Percentiles rank a stretch among this genome's conserved stretches.
Evolutionary conservation across 1,139 yeast genomes (phyloP).

Genomic region (Hyphopichia burtonii): DNA sequence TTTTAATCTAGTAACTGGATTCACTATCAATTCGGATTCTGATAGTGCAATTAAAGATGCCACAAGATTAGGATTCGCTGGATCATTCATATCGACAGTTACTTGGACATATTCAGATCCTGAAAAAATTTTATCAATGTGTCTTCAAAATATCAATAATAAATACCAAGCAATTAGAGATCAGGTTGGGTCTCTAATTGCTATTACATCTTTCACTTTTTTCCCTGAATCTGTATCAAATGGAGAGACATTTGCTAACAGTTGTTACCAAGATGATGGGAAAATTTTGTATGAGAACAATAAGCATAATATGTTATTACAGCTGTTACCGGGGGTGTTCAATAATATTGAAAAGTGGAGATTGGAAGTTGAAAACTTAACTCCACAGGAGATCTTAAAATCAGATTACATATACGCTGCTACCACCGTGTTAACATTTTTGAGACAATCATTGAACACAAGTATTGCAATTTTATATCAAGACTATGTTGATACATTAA

Average conservation of each 20-base stretch:
- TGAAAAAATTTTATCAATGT: constrained; percentile 44
- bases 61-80: constrained; percentile 57
- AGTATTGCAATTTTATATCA: constrained; percentile 43
- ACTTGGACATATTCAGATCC: constrained; percentile 61
- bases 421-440: constrained; percentile 45
- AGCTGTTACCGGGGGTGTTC: constrained; percentile 36
- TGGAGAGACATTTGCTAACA: constrained; percentile 41
- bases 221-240: constrained; percentile 49
- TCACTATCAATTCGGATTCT: constrained; percentile 50
- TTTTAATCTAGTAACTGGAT: constrained; percentile 44
- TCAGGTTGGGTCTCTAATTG: constrained; percentile 65
- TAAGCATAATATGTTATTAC: constrained; percentile 23
- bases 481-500: constrained; percentile 32
- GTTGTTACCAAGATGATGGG: constrained; percentile 30
- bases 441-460: constrained; percentile 40
- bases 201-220: constrained; percentile 53
- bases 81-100: constrained; percentile 52
- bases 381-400: constrained; percentile 47
- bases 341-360: constrained; percentile 46
- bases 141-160: constrained; percentile 53
- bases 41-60: constrained; percentile 71
- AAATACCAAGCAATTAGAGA: constrained; percentile 77
- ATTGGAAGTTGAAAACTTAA: constrained; percentile 24
- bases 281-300: constrained; percentile 7
- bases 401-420: constrained; percentile 49